Evolutionary conservation across 495 filamentous ascomycete species (phyloP).

Genomic region (Hypomontagnella submonticulosa): DNA sequence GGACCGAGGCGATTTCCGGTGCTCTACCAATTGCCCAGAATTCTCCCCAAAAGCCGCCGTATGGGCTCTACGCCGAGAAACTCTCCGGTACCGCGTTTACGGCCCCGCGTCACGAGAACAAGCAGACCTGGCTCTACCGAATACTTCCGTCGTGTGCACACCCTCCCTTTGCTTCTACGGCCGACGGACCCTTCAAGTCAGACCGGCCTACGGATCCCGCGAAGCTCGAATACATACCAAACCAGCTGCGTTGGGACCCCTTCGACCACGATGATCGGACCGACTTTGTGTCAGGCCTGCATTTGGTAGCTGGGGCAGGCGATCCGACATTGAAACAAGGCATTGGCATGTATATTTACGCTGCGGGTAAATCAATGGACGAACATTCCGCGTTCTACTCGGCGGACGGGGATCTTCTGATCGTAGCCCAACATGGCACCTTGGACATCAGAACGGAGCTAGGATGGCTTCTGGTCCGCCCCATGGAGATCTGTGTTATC

Average conservation of each 20-base stretch:
- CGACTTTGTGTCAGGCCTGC: conserved; percentile 83
- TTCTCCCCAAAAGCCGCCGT: conserved; percentile 86
- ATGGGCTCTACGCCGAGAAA: conserved; percentile 92
- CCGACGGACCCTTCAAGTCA: conserved; percentile 35
- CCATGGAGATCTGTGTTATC: conserved; percentile 90
- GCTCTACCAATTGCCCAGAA: conserved; percentile 74
- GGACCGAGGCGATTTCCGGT: conserved; percentile 59
- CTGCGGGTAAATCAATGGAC: conserved; percentile 83
- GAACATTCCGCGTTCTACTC: conserved; percentile 82
- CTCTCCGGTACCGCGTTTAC: conserved; percentile 95
- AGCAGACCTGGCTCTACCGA: conserved; percentile 94
- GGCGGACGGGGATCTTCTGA: conserved; percentile 89
- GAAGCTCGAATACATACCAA: conserved; percentile 77
- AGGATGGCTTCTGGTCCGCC: conserved; percentile 81
- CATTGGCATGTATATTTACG: conserved; percentile 83
- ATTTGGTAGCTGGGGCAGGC: conserved; percentile 82
- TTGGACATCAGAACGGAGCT: conserved; percentile 89
- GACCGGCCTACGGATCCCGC: conserved; percentile 30
- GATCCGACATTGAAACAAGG: conserved; percentile 85
- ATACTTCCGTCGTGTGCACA: conserved; percentile 88
- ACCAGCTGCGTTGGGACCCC: conserved; percentile 92
- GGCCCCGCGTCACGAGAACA: conserved; percentile 86
- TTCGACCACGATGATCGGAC: conserved; percentile 77
- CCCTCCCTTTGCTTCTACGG: conserved; percentile 70
- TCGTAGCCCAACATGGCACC: conserved; percentile 85